Evolutionary conservation across 2,329 filamentous ascomycete species (phyloP).

Genomic region (Spiromastix sp.): DNA sequence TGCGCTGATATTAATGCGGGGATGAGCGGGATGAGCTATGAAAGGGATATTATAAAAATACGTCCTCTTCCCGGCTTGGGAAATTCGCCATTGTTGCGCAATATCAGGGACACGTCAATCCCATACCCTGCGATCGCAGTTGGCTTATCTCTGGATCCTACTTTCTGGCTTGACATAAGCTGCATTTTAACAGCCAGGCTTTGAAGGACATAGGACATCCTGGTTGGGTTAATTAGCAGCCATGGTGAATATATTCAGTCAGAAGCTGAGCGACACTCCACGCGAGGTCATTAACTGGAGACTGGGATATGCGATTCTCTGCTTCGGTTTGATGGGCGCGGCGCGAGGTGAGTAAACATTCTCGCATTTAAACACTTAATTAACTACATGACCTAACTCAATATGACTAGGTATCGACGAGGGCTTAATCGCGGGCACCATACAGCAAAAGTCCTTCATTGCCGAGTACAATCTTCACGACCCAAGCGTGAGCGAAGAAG

Average conservation of each 20-base stretch:
- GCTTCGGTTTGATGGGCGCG: constrained; percentile 65
- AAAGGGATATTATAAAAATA: too few species aligned
- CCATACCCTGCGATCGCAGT: too few species aligned
- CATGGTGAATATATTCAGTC: constrained; percentile 53
- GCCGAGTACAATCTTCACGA: constrained; percentile 44
- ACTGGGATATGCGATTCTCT: constrained; percentile 65
- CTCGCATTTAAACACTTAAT: neutral
- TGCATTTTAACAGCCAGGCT: too few species aligned
- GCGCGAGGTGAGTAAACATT: constrained; percentile 47
- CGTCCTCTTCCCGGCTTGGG: too few species aligned
- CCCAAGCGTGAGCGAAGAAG: constrained; percentile 38
- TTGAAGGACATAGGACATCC: too few species aligned
- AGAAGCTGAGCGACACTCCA: constrained; percentile 55
- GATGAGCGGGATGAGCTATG: too few species aligned
- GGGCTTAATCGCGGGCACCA: constrained; percentile 63
- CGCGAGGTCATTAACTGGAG: constrained; percentile 65
- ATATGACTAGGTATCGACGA: constrained; percentile 49
- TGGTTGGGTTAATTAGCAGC: too few species aligned
- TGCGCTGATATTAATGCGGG: too few species aligned
- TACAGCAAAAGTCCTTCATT: constrained; percentile 57
- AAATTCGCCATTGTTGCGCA: too few species aligned
- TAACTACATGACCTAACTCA: neutral
- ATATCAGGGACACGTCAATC: too few species aligned
- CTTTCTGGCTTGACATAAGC: too few species aligned
- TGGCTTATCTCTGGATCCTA: too few species aligned